phyloP scores from a whole-genome alignment of 441 rosid genomes.

The Corymbia calophylla region DNA sequence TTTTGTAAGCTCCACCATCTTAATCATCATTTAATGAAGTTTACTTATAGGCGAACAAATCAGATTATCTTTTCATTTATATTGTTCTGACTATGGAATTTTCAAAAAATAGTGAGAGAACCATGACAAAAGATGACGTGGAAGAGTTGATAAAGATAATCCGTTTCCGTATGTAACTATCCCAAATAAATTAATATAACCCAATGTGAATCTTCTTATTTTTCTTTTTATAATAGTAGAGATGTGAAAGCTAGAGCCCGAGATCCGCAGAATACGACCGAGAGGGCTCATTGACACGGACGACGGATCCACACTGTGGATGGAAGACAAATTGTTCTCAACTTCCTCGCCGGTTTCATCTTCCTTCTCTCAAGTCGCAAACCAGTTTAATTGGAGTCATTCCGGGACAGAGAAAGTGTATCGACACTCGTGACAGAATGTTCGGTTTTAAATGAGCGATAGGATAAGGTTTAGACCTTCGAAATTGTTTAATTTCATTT shows the following conservation, averaged over 20 bases:
- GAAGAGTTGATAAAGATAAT: background rate
- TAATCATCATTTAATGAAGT: background rate
- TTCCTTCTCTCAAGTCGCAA: background rate
- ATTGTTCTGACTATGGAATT: background rate
- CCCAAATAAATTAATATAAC: background rate
- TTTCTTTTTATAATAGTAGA: background rate
- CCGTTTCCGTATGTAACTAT: background rate
- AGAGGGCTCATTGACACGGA: background rate
- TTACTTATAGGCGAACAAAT: background rate
- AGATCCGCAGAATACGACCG: background rate
- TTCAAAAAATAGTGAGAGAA: background rate
- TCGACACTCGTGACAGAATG: background rate
- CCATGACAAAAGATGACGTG: background rate
- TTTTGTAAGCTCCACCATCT: background rate
- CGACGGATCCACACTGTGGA: background rate
- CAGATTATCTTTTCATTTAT: background rate
- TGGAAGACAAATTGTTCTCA: rapidly evolving
- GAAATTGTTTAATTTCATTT: background rate
- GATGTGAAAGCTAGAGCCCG: background rate
- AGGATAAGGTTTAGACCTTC: background rate
- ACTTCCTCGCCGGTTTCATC: background rate
- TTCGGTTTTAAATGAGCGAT: background rate
- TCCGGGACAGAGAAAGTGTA: background rate
- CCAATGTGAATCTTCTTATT: background rate
- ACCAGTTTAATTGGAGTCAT: background rate